A percentile compares a stretch with the other conserved stretches of the same genome.
phyloP scores from a whole-genome alignment of 2,329 filamentous ascomycete species.

The Aspergillus brunneoviolaceus region DNA sequence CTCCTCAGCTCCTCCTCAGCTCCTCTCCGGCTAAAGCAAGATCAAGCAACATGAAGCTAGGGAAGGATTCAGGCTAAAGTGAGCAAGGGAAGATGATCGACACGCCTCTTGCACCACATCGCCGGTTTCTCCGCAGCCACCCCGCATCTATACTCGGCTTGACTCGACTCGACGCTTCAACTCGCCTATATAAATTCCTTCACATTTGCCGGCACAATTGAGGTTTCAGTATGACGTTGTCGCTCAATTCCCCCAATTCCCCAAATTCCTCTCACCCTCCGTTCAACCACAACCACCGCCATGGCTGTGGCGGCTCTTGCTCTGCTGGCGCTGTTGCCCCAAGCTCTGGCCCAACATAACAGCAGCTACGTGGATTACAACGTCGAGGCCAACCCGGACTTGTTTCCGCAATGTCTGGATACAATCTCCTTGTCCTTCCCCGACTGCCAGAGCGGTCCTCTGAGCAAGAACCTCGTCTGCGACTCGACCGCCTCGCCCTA shows the following conservation, averaged over 20 bases:
- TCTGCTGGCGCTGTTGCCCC: conserved; percentile 21
- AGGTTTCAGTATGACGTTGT: background rate
- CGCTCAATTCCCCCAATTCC: background rate
- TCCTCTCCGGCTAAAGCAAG: background rate
- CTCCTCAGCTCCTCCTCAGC: background rate
- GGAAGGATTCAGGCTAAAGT: background rate
- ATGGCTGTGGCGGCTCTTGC: background rate
- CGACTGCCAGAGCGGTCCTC: conserved; percentile 53
- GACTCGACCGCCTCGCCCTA: conserved; percentile 43
- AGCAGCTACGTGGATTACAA: conserved; percentile 29
- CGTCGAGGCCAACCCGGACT: conserved; percentile 24
- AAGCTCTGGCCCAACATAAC: conserved; percentile 27
- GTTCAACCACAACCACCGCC: background rate
- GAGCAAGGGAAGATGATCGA: background rate
- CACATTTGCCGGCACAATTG: too few relatives aligned
- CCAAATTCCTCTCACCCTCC: background rate
- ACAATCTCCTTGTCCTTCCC: conserved; percentile 42
- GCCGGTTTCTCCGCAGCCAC: background rate
- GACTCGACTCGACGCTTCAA: too few relatives aligned
- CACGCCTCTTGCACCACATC: background rate
- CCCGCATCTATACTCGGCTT: background rate
- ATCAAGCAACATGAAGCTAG: background rate
- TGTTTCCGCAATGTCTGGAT: conserved; percentile 22
- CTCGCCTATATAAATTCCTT: too few relatives aligned
- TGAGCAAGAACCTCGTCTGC: conserved; percentile 54